Evolutionary conservation across 1,284 basidiomycete species (phyloP).

Genomic region (Apiotrichum gracile): DNA sequence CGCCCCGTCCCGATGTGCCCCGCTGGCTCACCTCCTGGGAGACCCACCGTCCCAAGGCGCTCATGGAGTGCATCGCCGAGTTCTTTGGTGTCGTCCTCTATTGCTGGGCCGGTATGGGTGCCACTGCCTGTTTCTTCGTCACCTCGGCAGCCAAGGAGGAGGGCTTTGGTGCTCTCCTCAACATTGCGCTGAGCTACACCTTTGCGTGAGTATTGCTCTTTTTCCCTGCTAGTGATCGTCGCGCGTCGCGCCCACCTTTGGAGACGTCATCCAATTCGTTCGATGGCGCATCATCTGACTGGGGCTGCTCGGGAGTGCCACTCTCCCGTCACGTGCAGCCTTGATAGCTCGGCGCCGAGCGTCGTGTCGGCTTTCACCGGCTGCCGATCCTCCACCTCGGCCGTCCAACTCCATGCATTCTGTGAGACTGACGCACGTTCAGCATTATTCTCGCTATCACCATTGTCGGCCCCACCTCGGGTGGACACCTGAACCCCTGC

Average conservation of each 20-base stretch:
- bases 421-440: neutral
- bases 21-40: slow-evolving; percentile 8
- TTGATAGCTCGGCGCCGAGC: too few relatives aligned
- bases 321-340: too few relatives aligned
- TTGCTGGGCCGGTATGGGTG: slow-evolving; percentile 13
- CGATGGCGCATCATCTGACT: too few relatives aligned
- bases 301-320: too few relatives aligned
- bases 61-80: slow-evolving; percentile 11
- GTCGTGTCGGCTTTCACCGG: too few relatives aligned
- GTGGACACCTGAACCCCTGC: slow-evolving; percentile 25
- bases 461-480: slow-evolving; percentile 12
- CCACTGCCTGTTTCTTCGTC: neutral
- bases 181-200: slow-evolving; percentile 7
- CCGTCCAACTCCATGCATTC: neutral
- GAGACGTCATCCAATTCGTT: too few relatives aligned
- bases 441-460: slow-evolving; percentile 11
- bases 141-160: neutral
- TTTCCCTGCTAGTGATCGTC: neutral
- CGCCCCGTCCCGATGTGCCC: slow-evolving; percentile 4
- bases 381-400: too few relatives aligned
- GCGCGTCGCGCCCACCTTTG: neutral
- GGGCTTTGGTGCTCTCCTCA: slow-evolving; percentile 4
- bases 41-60: slow-evolving; percentile 5
- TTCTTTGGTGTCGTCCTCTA: slow-evolving; percentile 11
- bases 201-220: neutral